These are phyloP conservation scores for Candida glaebosa DNA, from an alignment of 805 yeast species.

Conservation along the genomic window DNA sequence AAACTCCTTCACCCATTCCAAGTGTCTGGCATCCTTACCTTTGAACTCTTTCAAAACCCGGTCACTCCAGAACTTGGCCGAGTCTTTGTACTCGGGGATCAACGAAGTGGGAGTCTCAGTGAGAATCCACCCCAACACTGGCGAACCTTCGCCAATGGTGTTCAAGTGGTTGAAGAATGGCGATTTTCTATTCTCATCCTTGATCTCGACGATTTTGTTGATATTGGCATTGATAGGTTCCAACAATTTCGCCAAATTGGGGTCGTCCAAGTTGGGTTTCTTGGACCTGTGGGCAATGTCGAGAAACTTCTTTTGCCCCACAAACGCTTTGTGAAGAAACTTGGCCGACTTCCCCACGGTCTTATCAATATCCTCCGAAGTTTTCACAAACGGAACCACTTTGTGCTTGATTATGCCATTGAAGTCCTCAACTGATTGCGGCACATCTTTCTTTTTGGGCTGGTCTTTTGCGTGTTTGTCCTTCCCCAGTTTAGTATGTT, in stretches of 20 bases:
- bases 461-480: slow-evolving; percentile 3
- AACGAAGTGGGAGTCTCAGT: slow-evolving; percentile 70
- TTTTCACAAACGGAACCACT: slow-evolving; percentile 49
- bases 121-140: slow-evolving; percentile 89
- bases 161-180: slow-evolving; percentile 67
- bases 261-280: slow-evolving; percentile 60
- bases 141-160: slow-evolving; percentile 84
- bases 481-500: background rate
- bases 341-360: slow-evolving; percentile 55
- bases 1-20: slow-evolving; percentile 77
- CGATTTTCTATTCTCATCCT: slow-evolving; percentile 73
- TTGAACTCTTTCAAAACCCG: slow-evolving; percentile 81
- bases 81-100: slow-evolving; percentile 81
- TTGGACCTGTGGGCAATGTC: slow-evolving; percentile 54
- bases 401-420: background rate
- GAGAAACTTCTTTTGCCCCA: slow-evolving; percentile 57
- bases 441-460: background rate
- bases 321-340: slow-evolving; percentile 50
- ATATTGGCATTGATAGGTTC: slow-evolving; percentile 66
- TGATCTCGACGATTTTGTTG: slow-evolving; percentile 53
- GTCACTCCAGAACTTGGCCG: slow-evolving; percentile 93
- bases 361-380: slow-evolving; percentile 53
- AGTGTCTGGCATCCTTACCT: slow-evolving; percentile 64
- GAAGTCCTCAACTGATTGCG: background rate
- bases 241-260: slow-evolving; percentile 53